phyloP scores from a whole-genome alignment of 148 eudicot genomes.

The Spergularia marina region DNA sequence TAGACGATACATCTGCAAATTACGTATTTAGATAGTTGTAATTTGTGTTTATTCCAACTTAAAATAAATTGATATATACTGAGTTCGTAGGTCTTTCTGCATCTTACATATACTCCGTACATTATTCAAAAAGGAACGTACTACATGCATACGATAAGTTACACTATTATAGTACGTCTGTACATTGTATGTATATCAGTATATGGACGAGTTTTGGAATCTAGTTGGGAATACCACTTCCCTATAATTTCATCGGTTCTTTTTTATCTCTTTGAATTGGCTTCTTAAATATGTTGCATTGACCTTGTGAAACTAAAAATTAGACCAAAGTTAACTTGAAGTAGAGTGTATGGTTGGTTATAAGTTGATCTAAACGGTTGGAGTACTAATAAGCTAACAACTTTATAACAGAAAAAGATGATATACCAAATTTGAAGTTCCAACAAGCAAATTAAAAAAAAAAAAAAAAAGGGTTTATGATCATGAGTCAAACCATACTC shows the following conservation, averaged over 20 bases:
- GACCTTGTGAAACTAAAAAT: neutral
- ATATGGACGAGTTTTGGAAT: too few relatives aligned
- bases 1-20: too few relatives aligned
- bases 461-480: too few relatives aligned
- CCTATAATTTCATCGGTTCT: neutral
- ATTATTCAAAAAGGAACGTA: too few relatives aligned
- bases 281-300: neutral
- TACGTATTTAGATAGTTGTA: too few relatives aligned
- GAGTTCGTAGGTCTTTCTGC: too few relatives aligned
- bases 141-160: too few relatives aligned
- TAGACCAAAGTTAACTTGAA: neutral
- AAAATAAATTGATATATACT: too few relatives aligned
- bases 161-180: too few relatives aligned
- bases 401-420: slow-evolving; percentile 33
- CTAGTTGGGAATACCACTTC: neutral
- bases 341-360: neutral
- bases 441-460: neutral
- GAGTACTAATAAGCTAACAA: slow-evolving; percentile 21
- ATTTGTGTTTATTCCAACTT: too few relatives aligned
- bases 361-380: slow-evolving; percentile 14
- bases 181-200: too few relatives aligned
- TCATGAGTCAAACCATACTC: slow-evolving; percentile 24
- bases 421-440: neutral
- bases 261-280: neutral
- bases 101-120: too few relatives aligned